Conservation (phyloP, 352 stramenopile species). For the Elongisporangium undulatum region DNA sequence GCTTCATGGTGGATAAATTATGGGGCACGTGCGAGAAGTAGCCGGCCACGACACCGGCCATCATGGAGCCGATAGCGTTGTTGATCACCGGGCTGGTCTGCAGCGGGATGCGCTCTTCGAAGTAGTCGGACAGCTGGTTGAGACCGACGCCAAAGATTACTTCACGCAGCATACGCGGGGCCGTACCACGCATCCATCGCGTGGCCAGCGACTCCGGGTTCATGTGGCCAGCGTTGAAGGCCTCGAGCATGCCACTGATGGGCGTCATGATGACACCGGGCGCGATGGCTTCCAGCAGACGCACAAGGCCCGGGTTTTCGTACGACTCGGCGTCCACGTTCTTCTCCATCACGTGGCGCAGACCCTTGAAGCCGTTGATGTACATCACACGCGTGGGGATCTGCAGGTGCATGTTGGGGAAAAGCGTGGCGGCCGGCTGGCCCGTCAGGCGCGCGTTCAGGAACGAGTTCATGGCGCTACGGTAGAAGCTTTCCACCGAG, state of each 20-base stretch:
- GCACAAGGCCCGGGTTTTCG: constrained; percentile 75
- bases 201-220: constrained; percentile 88
- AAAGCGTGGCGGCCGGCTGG: constrained; percentile 74
- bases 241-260: constrained; percentile 89
- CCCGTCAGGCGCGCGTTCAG: constrained; percentile 86
- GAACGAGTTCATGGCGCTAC: constrained; percentile 89
- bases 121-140: constrained; percentile 94
- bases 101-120: constrained; percentile 86
- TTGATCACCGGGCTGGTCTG: constrained; percentile 65
- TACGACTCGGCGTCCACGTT: constrained; percentile 81
- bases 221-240: constrained; percentile 92
- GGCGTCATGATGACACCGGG: constrained; percentile 93
- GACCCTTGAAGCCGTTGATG: constrained; percentile 93
- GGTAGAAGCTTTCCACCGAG: constrained; percentile 91
- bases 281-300: constrained; percentile 73
- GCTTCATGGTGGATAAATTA: constrained; percentile 95
- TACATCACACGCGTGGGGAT: constrained; percentile 91
- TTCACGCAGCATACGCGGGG: constrained; percentile 83
- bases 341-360: constrained; percentile 84
- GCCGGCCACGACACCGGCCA: constrained; percentile 86
- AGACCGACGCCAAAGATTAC: constrained; percentile 93
- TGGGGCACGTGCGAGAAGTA: constrained; percentile 95
- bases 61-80: constrained; percentile 87
- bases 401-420: constrained; percentile 94
- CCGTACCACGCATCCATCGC: constrained; percentile 88